Percentiles rank a stretch among this genome's conserved stretches.
Evolutionary conservation across 2,329 filamentous ascomycete genomes (phyloP).

Genomic region (Alternaria novae-zelandiae): DNA sequence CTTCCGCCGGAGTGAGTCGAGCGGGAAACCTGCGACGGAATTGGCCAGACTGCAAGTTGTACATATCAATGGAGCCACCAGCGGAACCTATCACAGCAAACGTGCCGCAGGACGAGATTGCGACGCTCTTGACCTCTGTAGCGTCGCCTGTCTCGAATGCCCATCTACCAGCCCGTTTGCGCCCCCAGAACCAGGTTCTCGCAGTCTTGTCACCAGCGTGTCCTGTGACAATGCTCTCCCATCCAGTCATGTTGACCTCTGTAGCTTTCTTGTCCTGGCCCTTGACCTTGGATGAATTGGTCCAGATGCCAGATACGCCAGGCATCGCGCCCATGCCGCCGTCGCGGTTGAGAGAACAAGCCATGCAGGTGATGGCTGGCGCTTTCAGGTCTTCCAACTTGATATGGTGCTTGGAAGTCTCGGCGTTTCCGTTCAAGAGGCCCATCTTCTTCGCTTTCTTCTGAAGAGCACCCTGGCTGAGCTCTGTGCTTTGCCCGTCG

Average conservation of each 20-base stretch:
- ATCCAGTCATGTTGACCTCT: conserved; percentile 80
- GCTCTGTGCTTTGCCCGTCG: conserved; percentile 90
- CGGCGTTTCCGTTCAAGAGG: conserved; percentile 65
- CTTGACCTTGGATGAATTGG: conserved; percentile 69
- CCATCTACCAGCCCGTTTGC: conserved; percentile 92
- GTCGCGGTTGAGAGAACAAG: conserved; percentile 90
- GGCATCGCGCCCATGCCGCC: conserved; percentile 88
- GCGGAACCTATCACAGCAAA: conserved; percentile 90
- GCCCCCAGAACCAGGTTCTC: conserved; percentile 97
- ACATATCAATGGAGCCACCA: conserved; percentile 87
- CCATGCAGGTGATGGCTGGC: conserved; percentile 88
- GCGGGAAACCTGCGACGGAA: conserved; percentile 89
- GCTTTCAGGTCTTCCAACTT: conserved; percentile 80
- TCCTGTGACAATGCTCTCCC: conserved; percentile 96
- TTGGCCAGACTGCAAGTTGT: conserved; percentile 91
- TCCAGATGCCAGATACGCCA: conserved; percentile 82
- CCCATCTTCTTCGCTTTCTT: conserved; percentile 89
- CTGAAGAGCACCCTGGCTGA: conserved; percentile 88
- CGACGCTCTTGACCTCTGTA: conserved; percentile 80
- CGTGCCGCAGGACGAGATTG: conserved; percentile 89
- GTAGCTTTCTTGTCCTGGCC: conserved; percentile 72
- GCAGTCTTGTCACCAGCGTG: conserved; percentile 85
- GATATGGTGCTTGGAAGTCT: conserved; percentile 66
- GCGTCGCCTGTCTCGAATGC: conserved; percentile 85
- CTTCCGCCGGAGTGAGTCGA: conserved; percentile 76